Evolutionary conservation across 177 flowering plant genomes (phyloP).

Genomic region (Vitis hybrid): DNA sequence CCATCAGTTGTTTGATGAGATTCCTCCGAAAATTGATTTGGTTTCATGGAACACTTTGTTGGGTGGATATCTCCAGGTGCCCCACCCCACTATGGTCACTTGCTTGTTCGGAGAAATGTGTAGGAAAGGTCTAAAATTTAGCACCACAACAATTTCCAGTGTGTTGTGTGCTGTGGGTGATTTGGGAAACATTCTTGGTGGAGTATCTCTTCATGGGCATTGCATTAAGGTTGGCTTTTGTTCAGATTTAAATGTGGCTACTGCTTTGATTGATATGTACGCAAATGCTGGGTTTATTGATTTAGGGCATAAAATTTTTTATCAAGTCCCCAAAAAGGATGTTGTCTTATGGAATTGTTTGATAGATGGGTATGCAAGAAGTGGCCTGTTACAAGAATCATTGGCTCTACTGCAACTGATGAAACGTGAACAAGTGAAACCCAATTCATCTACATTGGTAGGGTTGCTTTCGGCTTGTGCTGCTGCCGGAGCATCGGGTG

Average conservation of each 20-base stretch:
- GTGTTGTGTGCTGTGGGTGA: constrained; percentile 34
- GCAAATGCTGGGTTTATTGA: constrained; percentile 31
- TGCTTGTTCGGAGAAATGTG: constrained; percentile 35
- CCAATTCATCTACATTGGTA: constrained; percentile 50
- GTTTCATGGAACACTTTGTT: constrained; percentile 58
- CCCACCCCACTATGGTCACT: constrained; percentile 24
- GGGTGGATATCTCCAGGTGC: constrained; percentile 39
- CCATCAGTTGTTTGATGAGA: constrained; percentile 49
- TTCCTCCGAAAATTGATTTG: constrained; percentile 35
- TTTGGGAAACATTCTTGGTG: constrained; percentile 21
- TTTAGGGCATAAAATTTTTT: constrained; percentile 30
- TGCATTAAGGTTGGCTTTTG: constrained; percentile 44
- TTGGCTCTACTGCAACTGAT: constrained; percentile 31
- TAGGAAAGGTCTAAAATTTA: constrained; percentile 17
- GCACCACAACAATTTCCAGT: constrained; percentile 23
- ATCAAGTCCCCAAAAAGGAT: constrained; percentile 32
- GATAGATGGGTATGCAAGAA: constrained; percentile 44
- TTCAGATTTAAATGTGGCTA: constrained; percentile 27
- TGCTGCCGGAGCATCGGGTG: constrained; percentile 24
- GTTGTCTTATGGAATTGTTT: constrained; percentile 53
- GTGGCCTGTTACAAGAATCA: constrained; percentile 38
- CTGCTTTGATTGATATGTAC: constrained; percentile 43
- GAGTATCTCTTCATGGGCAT: constrained; percentile 34
- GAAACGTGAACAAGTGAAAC: constrained; percentile 31
- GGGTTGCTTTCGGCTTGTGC: constrained; percentile 48